Base-by-base conservation (phyloP, 1,284 basidiomycete species). In the Microbotryum silenes-acaulis region DNA sequence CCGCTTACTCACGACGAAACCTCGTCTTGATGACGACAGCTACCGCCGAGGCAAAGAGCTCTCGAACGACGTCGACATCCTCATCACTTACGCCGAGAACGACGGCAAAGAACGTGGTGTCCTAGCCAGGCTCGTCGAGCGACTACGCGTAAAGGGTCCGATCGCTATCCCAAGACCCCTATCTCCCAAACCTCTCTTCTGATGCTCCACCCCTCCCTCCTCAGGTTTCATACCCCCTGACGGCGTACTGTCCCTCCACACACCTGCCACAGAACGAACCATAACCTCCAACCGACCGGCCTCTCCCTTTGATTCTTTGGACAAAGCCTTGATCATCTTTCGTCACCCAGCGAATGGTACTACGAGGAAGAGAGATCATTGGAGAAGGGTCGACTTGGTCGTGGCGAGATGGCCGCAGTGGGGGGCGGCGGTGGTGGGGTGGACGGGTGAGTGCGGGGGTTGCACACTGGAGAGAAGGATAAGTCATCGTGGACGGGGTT, bases 61-160 rank as follows among this genome's bases (percentile, higher is more conserved):
- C 59, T 86, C 84, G 71, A 87, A 85, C 66, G 88, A 90, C 70
- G 82, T 88, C 27, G 88, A 91, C 70, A 85, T 91, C 59, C 80
- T 91, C 6, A 84, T 89, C 68, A 86, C 84, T 25, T 86, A 88
- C 72, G 77, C 80, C 0, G 78, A 84, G 45, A 42, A 65, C n/a
- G 63, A 67, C 20, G 66, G 66, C 3, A 62, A 52, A 14, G 66
- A 67, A 33, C 56, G 59, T 3, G 61, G 59, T 16, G 33, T 67
- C 1, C 37, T 67, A 7, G 53, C 45, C 8, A 48, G 42, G 4
- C 57, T 67, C 1, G 50, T 64, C 21, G 23, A 56, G 5, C 59
- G 66, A 4, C 56, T 67, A 16, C 33, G 53, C 5, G 57, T 27
- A 3, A 67, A 67, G 37, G 66, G 66, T 59, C 4, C 25, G 56